Evolutionary conservation across 208 protist species (phyloP), one percentile per base, ranked within the genome.

Genomic region (Trypanosoma mega): DNA sequence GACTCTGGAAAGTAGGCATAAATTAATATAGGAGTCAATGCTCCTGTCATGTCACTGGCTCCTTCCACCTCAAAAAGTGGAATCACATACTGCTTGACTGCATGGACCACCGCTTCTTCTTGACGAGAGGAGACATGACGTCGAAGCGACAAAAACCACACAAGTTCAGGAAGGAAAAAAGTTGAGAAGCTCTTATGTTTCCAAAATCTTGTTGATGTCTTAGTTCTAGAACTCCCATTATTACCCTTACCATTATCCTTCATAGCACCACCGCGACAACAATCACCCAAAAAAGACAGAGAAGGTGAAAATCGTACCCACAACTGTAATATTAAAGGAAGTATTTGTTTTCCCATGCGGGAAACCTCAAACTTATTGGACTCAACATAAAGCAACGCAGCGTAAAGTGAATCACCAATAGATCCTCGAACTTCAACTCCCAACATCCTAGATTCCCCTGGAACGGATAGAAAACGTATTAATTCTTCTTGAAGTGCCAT

Each of bases 401-500:
- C 56, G 44, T 67, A 33, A 51, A 67, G 51, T 7, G 41, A 59
- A 23, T 67, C 27, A 29, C 23, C 16, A 52, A 67, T 52, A 20
- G 20, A 26, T 23, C 3, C 5, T 18, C n/a, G 43, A 1, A 18
- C 21, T 23, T 50, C 3, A 29, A 33, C 1, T n/a, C 44, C 29
- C 26, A 51, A 34, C 20, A 7, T 36, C 26, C 11, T 31, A 31
- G 30, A 7, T 8, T 41, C 20, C 8, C 30, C 45, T 27, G 61
- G 21, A 20, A 44, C 41, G 36, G 33, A 51, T 3, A 83, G 68
- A 53, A 82, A 78, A 36, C 63, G 54, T 55, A 61, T 44, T 20
- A 87, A 72, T 41, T 90, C 80, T 71, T 82, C 71, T 34, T 87
- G 70, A 27, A 93, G 72, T 45, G 81, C 82, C 83, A 93, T 93